These are phyloP conservation scores for Beauveria sp. DNA, from an alignment of 2,329 filamentous ascomycete genomes.

Conservation along the genomic window DNA sequence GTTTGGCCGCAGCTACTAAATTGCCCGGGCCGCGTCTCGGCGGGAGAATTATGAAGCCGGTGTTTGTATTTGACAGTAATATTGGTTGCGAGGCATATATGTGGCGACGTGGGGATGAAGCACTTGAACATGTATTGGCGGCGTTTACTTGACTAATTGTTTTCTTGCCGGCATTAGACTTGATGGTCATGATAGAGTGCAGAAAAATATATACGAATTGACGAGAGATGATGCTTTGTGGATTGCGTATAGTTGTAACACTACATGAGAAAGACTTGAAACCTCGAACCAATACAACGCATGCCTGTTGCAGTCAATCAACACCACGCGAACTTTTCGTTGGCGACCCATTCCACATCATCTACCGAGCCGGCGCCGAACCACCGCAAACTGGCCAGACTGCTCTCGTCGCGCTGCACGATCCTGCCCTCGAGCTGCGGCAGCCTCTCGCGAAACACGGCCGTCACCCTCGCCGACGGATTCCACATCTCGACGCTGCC, in stretches of 20 bases:
- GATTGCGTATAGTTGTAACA: neutral
- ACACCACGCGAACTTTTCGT: conserved; percentile 76
- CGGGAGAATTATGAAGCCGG: neutral
- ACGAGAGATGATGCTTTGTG: neutral
- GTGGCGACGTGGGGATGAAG: neutral
- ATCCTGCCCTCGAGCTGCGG: conserved; percentile 41
- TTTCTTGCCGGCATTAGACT: conserved; percentile 10
- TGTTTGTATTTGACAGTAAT: conserved; percentile 3
- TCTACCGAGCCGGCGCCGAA: conserved; percentile 47
- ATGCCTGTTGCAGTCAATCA: conserved; percentile 26
- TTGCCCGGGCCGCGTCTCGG: neutral
- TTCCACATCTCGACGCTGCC: conserved; percentile 76
- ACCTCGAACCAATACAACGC: neutral
- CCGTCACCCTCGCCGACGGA: conserved; percentile 48
- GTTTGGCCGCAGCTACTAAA: conserved; percentile 71
- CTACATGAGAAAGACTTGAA: neutral
- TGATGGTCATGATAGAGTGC: conserved; percentile 10
- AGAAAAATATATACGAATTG: conserved; percentile 11
- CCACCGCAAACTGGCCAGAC: conserved; percentile 67
- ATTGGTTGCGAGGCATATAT: neutral
- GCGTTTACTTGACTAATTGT: conserved; percentile 9
- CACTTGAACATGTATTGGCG: conserved; percentile 9
- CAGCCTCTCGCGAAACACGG: conserved; percentile 33
- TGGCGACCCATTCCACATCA: conserved; percentile 62
- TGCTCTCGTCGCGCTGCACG: conserved; percentile 54